Conservation (phyloP, 2,329 filamentous ascomycete genomes). For the Phoma sp. region DNA sequence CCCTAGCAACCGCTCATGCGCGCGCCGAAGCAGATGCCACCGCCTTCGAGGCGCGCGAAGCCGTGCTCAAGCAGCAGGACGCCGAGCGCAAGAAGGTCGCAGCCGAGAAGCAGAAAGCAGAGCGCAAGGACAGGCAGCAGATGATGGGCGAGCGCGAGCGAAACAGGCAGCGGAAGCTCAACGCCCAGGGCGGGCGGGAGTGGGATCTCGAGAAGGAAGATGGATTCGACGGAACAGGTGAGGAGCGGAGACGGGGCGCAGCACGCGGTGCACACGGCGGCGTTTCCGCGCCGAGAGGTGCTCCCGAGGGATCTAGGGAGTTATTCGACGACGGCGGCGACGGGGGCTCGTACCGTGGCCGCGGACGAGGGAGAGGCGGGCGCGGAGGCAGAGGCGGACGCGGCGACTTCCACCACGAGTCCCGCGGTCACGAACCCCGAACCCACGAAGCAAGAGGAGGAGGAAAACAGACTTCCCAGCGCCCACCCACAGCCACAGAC, state of each 20-base stretch:
- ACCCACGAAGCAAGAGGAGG: conserved; percentile 23
- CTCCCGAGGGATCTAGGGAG: conserved; percentile 25
- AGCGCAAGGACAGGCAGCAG: conserved; percentile 61
- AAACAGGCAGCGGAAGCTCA: conserved; percentile 66
- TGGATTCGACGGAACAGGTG: conserved; percentile 55
- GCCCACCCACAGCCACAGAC: conserved; percentile 51
- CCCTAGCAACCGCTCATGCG: conserved; percentile 66
- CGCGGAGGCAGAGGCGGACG: conserved; percentile 34
- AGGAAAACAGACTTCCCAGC: conserved; percentile 27
- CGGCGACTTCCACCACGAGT: conserved; percentile 3
- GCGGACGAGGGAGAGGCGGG: conserved; percentile 45
- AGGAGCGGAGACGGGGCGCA: conserved; percentile 53
- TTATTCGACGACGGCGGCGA: conserved; percentile 17
- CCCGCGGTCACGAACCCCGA: neutral
- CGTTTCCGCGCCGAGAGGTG: conserved; percentile 47
- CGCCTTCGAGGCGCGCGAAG: conserved; percentile 69
- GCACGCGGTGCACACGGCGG: conserved; percentile 62
- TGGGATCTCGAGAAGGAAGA: conserved; percentile 71
- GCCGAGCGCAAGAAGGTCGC: conserved; percentile 49
- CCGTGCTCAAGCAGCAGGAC: conserved; percentile 61
- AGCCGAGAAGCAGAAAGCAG: conserved; percentile 51
- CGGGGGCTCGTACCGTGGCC: conserved; percentile 24
- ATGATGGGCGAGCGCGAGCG: conserved; percentile 70
- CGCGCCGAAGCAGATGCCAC: conserved; percentile 73
- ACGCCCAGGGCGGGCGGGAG: conserved; percentile 65